phyloP scores from a whole-genome alignment of 2,329 filamentous ascomycete species.

The Akanthomyces dipterigenus region DNA sequence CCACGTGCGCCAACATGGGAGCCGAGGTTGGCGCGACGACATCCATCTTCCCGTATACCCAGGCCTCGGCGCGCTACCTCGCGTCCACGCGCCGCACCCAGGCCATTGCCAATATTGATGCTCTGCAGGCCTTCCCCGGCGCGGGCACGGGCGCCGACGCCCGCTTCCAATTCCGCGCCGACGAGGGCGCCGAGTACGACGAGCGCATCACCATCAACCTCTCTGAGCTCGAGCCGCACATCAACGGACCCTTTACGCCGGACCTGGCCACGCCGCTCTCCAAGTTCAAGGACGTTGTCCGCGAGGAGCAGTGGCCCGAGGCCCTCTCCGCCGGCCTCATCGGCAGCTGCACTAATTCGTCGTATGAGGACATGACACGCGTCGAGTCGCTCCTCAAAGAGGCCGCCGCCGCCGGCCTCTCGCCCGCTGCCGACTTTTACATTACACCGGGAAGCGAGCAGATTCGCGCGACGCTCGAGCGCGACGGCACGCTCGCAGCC shows the following conservation, averaged over 20 bases:
- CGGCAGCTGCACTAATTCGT: slow-evolving; percentile 97
- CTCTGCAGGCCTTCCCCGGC: slow-evolving; percentile 48
- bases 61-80: slow-evolving; percentile 78
- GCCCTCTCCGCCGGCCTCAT: slow-evolving; percentile 89
- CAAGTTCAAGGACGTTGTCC: slow-evolving; percentile 77
- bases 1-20: slow-evolving; percentile 80
- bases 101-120: slow-evolving; percentile 61
- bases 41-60: slow-evolving; percentile 88
- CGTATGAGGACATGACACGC: slow-evolving; percentile 97
- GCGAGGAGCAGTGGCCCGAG: slow-evolving; percentile 82
- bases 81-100: slow-evolving; percentile 63
- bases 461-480: slow-evolving; percentile 87
- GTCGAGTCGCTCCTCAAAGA: slow-evolving; percentile 91
- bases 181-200: slow-evolving; percentile 80
- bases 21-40: slow-evolving; percentile 92
- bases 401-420: slow-evolving; percentile 79
- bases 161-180: slow-evolving; percentile 64
- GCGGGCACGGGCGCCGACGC: slow-evolving; percentile 36
- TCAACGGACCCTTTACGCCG: slow-evolving; percentile 95
- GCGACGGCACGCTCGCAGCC: slow-evolving; percentile 78
- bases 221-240: slow-evolving; percentile 83
- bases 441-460: slow-evolving; percentile 96
- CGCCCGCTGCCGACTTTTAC: slow-evolving; percentile 87
- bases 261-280: slow-evolving; percentile 91
- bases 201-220: slow-evolving; percentile 86